These are phyloP conservation scores for Alliaria petiolata DNA, from an alignment of 345 rosid genomes.

Conservation along the genomic window DNA sequence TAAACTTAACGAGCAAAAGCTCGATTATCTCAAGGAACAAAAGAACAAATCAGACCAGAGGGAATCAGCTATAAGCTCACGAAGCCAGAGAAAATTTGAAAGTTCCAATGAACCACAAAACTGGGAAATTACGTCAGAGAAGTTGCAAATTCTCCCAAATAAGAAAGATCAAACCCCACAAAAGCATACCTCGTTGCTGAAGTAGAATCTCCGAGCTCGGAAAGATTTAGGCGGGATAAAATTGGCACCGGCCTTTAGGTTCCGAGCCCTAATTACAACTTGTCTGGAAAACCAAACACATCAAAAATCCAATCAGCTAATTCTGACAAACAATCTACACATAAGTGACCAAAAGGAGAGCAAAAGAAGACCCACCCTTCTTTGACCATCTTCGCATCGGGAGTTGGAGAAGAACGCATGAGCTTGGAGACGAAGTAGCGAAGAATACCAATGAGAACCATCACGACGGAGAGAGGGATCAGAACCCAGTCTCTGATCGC, in stretches of 20 bases:
- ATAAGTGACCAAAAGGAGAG: neutral
- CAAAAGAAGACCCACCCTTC: slow-evolving; percentile 57
- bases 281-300: slow-evolving; percentile 44
- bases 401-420: slow-evolving; percentile 71
- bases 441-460: slow-evolving; percentile 90
- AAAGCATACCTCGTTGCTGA: slow-evolving; percentile 72
- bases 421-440: slow-evolving; percentile 76
- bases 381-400: slow-evolving; percentile 74
- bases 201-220: slow-evolving; percentile 80
- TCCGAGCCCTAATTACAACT: slow-evolving; percentile 81
- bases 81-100: neutral
- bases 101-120: neutral
- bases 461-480: slow-evolving; percentile 86
- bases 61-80: neutral
- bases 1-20: neutral
- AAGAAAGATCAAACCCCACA: neutral
- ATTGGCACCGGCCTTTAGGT: slow-evolving; percentile 78
- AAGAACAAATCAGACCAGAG: neutral
- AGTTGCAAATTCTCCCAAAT: neutral
- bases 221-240: slow-evolving; percentile 80
- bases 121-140: neutral
- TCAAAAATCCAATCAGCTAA: neutral
- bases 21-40: neutral
- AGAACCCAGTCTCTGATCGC: slow-evolving; percentile 97
- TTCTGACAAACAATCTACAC: neutral